A percentile compares a stretch with the other conserved stretches of the same genome.
These are phyloP conservation scores for Clitopilus passeckerianus DNA, from an alignment of 768 basidiomycete species.

Conservation along the genomic window DNA sequence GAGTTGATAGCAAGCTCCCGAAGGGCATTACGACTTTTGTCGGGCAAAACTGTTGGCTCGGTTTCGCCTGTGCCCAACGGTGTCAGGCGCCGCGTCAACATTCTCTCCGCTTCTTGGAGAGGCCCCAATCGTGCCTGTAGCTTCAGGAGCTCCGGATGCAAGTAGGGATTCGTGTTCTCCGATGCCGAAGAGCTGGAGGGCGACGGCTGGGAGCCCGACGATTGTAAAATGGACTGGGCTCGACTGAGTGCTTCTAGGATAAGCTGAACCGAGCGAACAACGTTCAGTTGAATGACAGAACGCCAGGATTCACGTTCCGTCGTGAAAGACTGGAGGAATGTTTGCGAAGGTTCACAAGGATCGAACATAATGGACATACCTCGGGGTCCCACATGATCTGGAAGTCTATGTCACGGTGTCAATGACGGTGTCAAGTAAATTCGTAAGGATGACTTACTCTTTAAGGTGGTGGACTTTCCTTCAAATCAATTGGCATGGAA, in stretches of 20 bases:
- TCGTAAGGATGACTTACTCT: slow-evolving; percentile 48
- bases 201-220: not conserved
- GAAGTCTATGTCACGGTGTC: slow-evolving; percentile 39
- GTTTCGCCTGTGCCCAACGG: slow-evolving; percentile 33
- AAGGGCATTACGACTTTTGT: slow-evolving; percentile 15
- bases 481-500: slow-evolving; percentile 2
- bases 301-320: slow-evolving; percentile 63
- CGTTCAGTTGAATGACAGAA: slow-evolving; percentile 64
- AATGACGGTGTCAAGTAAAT: not conserved
- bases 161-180: slow-evolving; percentile 22
- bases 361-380: slow-evolving; percentile 21
- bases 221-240: slow-evolving; percentile 14
- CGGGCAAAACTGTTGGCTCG: slow-evolving; percentile 19
- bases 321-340: slow-evolving; percentile 40
- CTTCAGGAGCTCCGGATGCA: slow-evolving; percentile 42
- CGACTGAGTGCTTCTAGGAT: slow-evolving; percentile 53
- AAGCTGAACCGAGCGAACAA: slow-evolving; percentile 61
- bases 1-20: slow-evolving; percentile 55
- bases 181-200: slow-evolving; percentile 10
- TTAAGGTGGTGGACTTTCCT: slow-evolving; percentile 81
- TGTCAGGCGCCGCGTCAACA: slow-evolving; percentile 52
- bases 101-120: slow-evolving; percentile 57
- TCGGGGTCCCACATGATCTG: slow-evolving; percentile 62
- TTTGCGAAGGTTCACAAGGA: not conserved
- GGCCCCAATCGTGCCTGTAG: slow-evolving; percentile 58